Evolutionary conservation across 2,329 filamentous ascomycete genomes (phyloP).

Genomic region (Trichophyton simii): DNA sequence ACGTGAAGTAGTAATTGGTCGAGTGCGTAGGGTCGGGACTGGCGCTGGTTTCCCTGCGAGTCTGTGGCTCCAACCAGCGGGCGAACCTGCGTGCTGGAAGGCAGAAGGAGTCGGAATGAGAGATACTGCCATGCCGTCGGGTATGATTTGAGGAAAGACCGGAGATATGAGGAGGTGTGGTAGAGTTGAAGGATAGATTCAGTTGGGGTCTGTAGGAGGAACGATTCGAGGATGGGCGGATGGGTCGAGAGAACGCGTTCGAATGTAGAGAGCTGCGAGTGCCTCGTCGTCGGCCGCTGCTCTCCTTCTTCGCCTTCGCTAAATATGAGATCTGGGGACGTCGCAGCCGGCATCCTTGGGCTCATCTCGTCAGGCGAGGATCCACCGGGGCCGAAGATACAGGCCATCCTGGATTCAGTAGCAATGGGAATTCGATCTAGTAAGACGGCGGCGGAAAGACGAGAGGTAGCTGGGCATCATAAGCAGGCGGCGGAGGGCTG

Average conservation of each 20-base stretch:
- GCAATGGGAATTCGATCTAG: not conserved
- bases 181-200: constrained; percentile 45
- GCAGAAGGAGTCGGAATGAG: constrained; percentile 43
- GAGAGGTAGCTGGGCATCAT: constrained; percentile 5
- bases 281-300: constrained; percentile 17
- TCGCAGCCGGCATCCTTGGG: not conserved
- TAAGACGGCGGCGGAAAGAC: not conserved
- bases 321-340: constrained; percentile 14
- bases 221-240: constrained; percentile 46
- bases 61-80: constrained; percentile 24
- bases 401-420: not conserved
- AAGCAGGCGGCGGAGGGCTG: not conserved
- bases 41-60: constrained; percentile 27
- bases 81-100: constrained; percentile 27
- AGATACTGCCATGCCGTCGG: constrained; percentile 50
- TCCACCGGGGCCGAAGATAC: not conserved
- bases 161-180: constrained; percentile 45
- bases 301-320: constrained; percentile 18
- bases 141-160: constrained; percentile 43
- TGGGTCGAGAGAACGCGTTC: constrained; percentile 45
- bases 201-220: constrained; percentile 46
- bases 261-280: constrained; percentile 33
- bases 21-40: constrained; percentile 46
- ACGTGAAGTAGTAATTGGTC: constrained; percentile 46
- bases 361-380: not conserved